Evolutionary conservation across 2,329 filamentous ascomycete species (phyloP).

Genomic region (Westerdykella ornata): DNA sequence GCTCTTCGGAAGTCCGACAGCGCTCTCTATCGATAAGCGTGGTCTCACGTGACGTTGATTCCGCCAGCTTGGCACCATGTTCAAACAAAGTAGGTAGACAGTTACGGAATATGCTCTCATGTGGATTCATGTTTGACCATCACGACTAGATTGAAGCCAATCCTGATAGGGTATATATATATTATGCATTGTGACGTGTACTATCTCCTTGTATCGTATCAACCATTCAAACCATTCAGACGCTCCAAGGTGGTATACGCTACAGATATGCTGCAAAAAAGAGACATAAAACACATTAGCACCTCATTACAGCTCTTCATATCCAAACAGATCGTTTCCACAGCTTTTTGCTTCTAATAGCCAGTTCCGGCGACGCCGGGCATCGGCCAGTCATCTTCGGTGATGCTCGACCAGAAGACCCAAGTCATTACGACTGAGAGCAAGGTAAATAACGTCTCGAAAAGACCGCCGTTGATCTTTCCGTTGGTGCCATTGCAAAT

Average conservation of each 20-base stretch:
- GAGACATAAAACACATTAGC: constrained; percentile 34
- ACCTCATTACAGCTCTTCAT: constrained; percentile 9
- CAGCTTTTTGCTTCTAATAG: constrained; percentile 32
- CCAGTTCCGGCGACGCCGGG: constrained; percentile 38
- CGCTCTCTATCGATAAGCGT: too few species aligned
- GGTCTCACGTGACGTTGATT: too few species aligned
- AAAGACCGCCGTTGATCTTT: constrained; percentile 87
- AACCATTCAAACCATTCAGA: constrained; percentile 18
- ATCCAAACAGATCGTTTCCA: constrained; percentile 10
- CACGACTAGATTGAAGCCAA: too few species aligned
- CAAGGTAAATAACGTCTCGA: constrained; percentile 88
- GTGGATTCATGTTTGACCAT: too few species aligned
- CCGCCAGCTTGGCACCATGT: too few species aligned
- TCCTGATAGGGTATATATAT: too few species aligned
- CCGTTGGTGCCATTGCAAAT: constrained; percentile 78
- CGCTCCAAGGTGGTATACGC: constrained; percentile 34
- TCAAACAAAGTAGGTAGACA: too few species aligned
- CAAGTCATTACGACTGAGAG: constrained; percentile 76
- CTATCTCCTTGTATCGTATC: constrained; percentile 22
- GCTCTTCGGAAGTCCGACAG: too few species aligned
- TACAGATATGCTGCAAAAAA: constrained; percentile 24
- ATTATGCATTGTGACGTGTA: constrained; percentile 8
- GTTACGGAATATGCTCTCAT: too few species aligned
- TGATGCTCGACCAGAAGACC: constrained; percentile 98
- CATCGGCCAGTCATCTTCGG: constrained; percentile 93